Evolutionary conservation across 352 stramenopile genomes (phyloP), one percentile per base, ranked within the genome.

Genomic region (Globisporangium nunn): DNA sequence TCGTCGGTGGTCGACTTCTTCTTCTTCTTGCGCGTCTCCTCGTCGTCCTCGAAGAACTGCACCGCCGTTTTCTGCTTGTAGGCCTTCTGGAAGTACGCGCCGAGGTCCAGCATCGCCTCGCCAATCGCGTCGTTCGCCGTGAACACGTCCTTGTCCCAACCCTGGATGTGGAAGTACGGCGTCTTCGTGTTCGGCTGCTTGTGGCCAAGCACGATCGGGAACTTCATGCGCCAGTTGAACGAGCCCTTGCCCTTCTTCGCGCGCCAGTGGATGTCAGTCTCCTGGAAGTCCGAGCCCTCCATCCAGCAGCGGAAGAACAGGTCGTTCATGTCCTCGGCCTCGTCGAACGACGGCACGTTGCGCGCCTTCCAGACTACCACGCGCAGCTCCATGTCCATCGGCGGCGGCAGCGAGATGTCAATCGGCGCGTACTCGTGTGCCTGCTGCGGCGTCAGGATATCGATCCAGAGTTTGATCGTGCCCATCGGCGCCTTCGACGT

Each of bases 221-320:
- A 97, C 69, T 97, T 97, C 72, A 98, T 91, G 39, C 93, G 87
- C 87, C 91, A 98, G 71, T 98, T 98, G 63, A 94, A 98, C 31
- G 81, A 96, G 12, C 78, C 90, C 69, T 96, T 96, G 61, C 93
- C 93, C 62, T 95, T 96, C 69, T 97, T 97, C 14, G 80, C 85
- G 45, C 93, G 87, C 92, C 91, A 98, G 66, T 98, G 92, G 37
- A 95, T 97, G 63, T 98, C 93, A 2, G 93, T 98, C 56, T 93
- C 78, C 62, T 93, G 81, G 59, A 69, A 85, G 0, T 88, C 68
- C 1, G 72, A 77, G 1, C 87, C 78, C 72, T 96, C 80, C 62
- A 97, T 75, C 87, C 88, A 97, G 54, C 72, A 80, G 31, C 85
- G 78, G 72, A 96, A 91, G 68, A 96, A 98, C 33, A 98, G 63